Percentiles rank a stretch among this genome's conserved stretches.
phyloP scores from a whole-genome alignment of 169 alveolate species.

The Eimeria tenella region DNA sequence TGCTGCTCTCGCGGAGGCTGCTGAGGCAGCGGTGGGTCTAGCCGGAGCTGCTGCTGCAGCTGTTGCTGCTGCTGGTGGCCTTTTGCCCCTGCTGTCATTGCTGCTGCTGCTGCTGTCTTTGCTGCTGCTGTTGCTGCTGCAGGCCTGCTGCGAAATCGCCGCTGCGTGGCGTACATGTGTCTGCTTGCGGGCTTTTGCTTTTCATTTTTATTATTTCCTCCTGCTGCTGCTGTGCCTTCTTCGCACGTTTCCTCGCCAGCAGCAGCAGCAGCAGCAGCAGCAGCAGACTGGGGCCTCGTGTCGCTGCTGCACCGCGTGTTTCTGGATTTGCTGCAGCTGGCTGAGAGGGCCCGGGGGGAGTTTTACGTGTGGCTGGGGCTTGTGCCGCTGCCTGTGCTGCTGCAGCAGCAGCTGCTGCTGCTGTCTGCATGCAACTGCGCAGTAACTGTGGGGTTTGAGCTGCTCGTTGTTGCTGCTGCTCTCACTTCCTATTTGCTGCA shows the following conservation, averaged over 20 bases:
- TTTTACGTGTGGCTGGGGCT: conserved; percentile 8
- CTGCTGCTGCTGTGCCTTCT: not conserved
- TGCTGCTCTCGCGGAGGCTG: too few species aligned
- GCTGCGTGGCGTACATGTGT: conserved; percentile 4
- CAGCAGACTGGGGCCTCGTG: not conserved
- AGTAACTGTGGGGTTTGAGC: not conserved
- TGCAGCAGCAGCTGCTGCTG: conserved; percentile 43
- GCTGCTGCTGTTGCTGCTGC: conserved; percentile 31
- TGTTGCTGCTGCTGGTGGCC: not conserved
- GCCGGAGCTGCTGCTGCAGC: not conserved
- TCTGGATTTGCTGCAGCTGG: not conserved
- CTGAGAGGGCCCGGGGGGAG: not conserved
- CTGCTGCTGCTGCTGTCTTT: not conserved
- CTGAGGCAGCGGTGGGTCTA: too few species aligned
- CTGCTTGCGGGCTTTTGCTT: not conserved
- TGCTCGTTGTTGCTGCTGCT: not conserved
- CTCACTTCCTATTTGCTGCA: not conserved
- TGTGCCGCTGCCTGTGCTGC: not conserved
- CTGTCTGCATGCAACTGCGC: conserved; percentile 5
- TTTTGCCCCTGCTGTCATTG: not conserved
- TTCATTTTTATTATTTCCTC: not conserved
- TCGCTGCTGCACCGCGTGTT: not conserved
- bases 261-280: conserved; percentile 1
- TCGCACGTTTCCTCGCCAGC: not conserved
- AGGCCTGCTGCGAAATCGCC: conserved; percentile 3